Percentiles rank a stretch among this genome's conserved stretches.
phyloP scores from a whole-genome alignment of 306 rosid species.

The Spatholobus suberectus region DNA sequence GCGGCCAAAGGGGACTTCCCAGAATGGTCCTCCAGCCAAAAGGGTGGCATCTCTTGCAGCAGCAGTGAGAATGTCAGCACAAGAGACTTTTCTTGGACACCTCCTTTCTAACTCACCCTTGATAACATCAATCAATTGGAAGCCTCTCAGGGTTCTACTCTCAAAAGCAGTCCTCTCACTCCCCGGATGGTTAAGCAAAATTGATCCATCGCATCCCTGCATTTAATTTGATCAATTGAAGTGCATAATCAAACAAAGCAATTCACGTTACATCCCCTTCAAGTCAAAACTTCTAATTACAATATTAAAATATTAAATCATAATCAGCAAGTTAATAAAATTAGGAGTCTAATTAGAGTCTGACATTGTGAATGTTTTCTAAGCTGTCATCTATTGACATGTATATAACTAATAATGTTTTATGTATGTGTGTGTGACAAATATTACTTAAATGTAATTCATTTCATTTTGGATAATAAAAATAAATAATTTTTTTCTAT shows the following conservation, averaged over 20 bases:
- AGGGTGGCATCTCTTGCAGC: slow-evolving; percentile 91
- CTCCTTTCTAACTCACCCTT: slow-evolving; percentile 65
- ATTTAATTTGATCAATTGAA: slow-evolving; percentile 7
- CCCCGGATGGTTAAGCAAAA: slow-evolving; percentile 61
- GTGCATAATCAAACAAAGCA: background rate
- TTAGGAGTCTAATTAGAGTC: too few species aligned
- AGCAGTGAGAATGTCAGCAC: slow-evolving; percentile 86
- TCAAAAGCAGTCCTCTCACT: slow-evolving; percentile 69
- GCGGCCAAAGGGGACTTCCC: slow-evolving; percentile 90
- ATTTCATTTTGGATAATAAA: too few species aligned
- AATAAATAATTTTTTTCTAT: too few species aligned
- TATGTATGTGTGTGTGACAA: background rate
- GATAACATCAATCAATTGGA: slow-evolving; percentile 72
- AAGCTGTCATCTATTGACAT: background rate
- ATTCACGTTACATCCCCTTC: slow-evolving; percentile 11
- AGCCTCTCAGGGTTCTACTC: slow-evolving; percentile 79
- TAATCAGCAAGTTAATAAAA: background rate
- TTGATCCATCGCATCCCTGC: slow-evolving; percentile 89
- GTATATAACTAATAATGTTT: background rate
- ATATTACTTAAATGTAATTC: background rate
- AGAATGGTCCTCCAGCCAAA: slow-evolving; percentile 85
- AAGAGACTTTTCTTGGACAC: slow-evolving; percentile 85
- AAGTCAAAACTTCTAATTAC: background rate
- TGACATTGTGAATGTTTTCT: too few species aligned
- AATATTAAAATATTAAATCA: background rate